These are phyloP conservation scores for Wickerhamomyces tratensis DNA, from an alignment of 805 yeast species.

Conservation along the genomic window DNA sequence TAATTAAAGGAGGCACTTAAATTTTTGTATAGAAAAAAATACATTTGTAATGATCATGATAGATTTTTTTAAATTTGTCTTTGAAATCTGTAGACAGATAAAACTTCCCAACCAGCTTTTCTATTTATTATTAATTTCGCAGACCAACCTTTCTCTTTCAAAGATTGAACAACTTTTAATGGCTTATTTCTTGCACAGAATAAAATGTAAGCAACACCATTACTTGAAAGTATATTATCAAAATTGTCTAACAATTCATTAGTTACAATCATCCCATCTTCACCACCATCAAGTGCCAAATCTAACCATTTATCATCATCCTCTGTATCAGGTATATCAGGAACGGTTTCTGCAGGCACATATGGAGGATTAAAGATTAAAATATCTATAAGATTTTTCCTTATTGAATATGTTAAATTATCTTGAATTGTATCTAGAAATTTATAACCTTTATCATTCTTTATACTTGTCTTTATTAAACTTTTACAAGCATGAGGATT, in stretches of 20 bases:
- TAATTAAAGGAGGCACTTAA: not conserved
- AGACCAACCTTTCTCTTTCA: constrained; percentile 44
- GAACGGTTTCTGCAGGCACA: constrained; percentile 80
- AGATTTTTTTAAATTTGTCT: not conserved
- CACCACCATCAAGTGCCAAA: constrained; percentile 83
- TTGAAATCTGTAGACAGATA: constrained; percentile 61
- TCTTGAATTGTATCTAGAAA: constrained; percentile 44
- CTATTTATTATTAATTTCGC: constrained; percentile 47
- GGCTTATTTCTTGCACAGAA: constrained; percentile 93
- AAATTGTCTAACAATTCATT: constrained; percentile 47
- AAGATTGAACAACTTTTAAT: constrained; percentile 37
- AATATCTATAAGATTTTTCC: constrained; percentile 46
- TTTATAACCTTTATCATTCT: constrained; percentile 18
- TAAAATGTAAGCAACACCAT: constrained; percentile 78
- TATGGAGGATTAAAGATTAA: constrained; percentile 93
- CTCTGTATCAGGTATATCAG: constrained; percentile 39
- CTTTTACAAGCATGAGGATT: constrained; percentile 68
- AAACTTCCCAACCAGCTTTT: constrained; percentile 94
- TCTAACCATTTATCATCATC: constrained; percentile 70
- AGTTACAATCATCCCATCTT: constrained; percentile 85
- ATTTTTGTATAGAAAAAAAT: not conserved
- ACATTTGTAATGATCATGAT: too few species aligned
- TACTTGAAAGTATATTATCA: constrained; percentile 36
- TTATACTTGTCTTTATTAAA: constrained; percentile 33
- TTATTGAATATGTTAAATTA: constrained; percentile 43